These are phyloP conservation scores for Curvularia spicifera DNA, from an alignment of 2,329 filamentous ascomycete species.

Conservation along the genomic window DNA sequence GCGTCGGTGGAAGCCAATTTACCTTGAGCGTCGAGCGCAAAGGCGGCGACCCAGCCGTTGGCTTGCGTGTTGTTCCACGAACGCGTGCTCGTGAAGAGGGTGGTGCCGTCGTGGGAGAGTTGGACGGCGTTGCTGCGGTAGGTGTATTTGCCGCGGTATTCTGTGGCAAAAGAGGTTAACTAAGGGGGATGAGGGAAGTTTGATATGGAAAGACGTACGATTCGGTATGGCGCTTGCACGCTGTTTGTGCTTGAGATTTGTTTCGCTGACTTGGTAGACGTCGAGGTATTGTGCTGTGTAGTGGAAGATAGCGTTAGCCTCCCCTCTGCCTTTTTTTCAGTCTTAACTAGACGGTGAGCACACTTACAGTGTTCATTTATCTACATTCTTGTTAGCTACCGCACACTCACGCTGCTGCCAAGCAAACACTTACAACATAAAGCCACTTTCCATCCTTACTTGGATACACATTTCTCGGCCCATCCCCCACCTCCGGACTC, in stretches of 20 bases:
- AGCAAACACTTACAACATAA: constrained; percentile 5
- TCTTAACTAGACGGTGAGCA: neutral
- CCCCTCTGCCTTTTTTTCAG: neutral
- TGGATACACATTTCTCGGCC: constrained; percentile 9
- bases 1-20: constrained; percentile 2
- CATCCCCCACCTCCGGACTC: constrained; percentile 7
- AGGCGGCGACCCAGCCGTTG: constrained; percentile 13
- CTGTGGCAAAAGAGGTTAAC: neutral
- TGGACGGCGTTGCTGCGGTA: constrained; percentile 12
- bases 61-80: constrained; percentile 6
- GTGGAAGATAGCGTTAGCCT: neutral
- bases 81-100: constrained; percentile 9
- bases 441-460: constrained; percentile 11
- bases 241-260: constrained; percentile 5
- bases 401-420: neutral
- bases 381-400: neutral
- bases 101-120: constrained; percentile 4
- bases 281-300: constrained; percentile 12
- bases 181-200: neutral
- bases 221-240: constrained; percentile 11
- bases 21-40: neutral
- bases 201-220: neutral
- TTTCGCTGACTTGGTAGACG: constrained; percentile 2
- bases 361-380: constrained; percentile 3
- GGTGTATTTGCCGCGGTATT: constrained; percentile 8